Evolutionary conservation across 306 rosid genomes (phyloP), one percentile per base, ranked within the genome.

Genomic region (Citrullus amarus): DNA sequence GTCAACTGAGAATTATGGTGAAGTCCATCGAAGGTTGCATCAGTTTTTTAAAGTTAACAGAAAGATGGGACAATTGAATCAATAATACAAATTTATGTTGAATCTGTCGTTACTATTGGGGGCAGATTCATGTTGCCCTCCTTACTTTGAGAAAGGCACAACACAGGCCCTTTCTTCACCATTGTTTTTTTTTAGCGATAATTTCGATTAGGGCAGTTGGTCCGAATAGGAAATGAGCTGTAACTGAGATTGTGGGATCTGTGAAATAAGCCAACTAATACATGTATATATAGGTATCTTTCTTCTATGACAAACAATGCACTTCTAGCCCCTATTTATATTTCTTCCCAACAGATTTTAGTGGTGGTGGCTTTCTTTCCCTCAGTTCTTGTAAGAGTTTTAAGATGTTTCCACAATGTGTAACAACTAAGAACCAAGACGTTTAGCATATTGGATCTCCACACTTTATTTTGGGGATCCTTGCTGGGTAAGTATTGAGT

Each of bases 31-130:
- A 82, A 83, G 84, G 86, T 83, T 92, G 85, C 88, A 86, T 91
- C 97, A 89, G 78, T 95, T 95, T 87, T 92, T 88, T 82, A 91
- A 88, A 81, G 80, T 82, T 30, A 88, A 91, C 87, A 88, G 79
- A 71, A 85, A 68, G 12, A 82, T 74, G 73, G 78, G 79, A 54
- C 80, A 54, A 59, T 25, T 78, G 68, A 81, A 46, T 30, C 25
- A 4, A 22, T 15, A 15, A 74, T 80, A 34, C 32, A 71, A 39
- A 43, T 57, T 8, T 79, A 13, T 28, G 12, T 48, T 15, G 68
- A 80, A 65, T 50, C 41, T 46, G 77, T 34, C 22, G 36, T 13
- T 58, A 38, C 11, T 9, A 44, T 18, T 39, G 59, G 18, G 22
- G 11, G 70, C 41, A 71, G 36, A 44, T 36, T 4, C 11, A 44